These are phyloP conservation scores for Ampelocalamus luodianensis DNA, from an alignment of 176 grass and related monocot species.

Conservation along the genomic window DNA sequence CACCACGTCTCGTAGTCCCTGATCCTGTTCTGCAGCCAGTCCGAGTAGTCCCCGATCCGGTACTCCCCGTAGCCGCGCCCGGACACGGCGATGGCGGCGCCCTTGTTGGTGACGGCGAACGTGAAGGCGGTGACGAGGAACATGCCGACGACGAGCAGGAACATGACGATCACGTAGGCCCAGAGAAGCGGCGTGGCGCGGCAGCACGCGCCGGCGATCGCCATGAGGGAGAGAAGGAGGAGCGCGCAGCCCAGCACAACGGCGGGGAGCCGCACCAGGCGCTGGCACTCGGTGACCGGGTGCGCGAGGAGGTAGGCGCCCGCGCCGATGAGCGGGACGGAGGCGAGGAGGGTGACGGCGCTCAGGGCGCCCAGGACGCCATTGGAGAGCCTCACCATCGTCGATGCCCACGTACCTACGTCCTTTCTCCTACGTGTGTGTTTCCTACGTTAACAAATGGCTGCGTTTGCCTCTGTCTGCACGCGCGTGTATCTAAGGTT, in stretches of 20 bases:
- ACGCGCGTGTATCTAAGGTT: background rate
- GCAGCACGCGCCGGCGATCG: constrained; percentile 59
- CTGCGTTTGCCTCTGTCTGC: background rate
- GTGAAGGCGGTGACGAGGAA: constrained; percentile 59
- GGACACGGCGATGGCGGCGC: constrained; percentile 45
- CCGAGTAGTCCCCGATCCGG: constrained; percentile 71
- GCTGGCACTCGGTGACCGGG: constrained; percentile 56
- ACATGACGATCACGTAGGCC: constrained; percentile 58
- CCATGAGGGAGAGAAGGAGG: constrained; percentile 63
- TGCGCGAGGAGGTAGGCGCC: constrained; percentile 49
- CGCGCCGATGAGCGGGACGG: constrained; percentile 52
- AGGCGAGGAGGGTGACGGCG: constrained; percentile 44
- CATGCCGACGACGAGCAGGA: constrained; percentile 64
- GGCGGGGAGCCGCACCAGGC: constrained; percentile 48
- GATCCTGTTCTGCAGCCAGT: constrained; percentile 62
- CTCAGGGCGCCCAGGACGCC: constrained; percentile 57
- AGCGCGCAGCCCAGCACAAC: constrained; percentile 52
- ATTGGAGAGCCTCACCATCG: constrained; percentile 66
- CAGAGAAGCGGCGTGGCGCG: constrained; percentile 60
- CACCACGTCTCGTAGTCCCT: constrained; percentile 59
- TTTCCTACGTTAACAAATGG: constrained; percentile 2
- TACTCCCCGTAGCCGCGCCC: constrained; percentile 60
- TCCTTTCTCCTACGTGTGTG: background rate
- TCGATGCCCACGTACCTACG: background rate
- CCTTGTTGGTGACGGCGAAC: constrained; percentile 64